Conservation (phyloP, 164 flowering plant genomes). For the Vitis cinerea region DNA sequence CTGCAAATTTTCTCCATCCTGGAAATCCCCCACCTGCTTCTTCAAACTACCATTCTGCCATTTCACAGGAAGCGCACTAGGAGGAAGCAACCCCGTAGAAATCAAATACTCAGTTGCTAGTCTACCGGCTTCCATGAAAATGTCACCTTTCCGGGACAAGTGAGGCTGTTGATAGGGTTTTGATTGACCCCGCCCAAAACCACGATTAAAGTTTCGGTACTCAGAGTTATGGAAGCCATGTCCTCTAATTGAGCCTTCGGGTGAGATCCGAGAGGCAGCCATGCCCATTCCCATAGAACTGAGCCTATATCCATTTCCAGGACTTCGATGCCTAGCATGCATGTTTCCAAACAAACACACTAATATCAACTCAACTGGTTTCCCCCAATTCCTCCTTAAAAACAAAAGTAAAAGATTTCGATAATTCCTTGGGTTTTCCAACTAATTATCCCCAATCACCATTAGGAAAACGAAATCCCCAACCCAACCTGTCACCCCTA, state of each 20-base stretch:
- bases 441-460: neutral
- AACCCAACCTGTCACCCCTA: no score
- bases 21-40: constrained; percentile 40
- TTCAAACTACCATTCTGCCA: constrained; percentile 50
- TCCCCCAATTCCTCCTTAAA: neutral
- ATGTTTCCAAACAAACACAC: constrained; percentile 19
- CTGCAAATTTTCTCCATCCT: constrained; percentile 38
- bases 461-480: neutral
- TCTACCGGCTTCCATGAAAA: constrained; percentile 89
- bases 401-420: neutral
- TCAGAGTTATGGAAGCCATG: constrained; percentile 54
- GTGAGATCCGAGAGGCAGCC: constrained; percentile 44
- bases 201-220: constrained; percentile 43
- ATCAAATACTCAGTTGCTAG: constrained; percentile 91
- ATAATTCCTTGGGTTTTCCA: no score
- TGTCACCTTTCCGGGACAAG: constrained; percentile 44
- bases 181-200: constrained; percentile 45
- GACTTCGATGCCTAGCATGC: constrained; percentile 65
- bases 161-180: constrained; percentile 32
- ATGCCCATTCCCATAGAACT: constrained; percentile 46
- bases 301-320: constrained; percentile 68
- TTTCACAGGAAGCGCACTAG: constrained; percentile 50
- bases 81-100: constrained; percentile 73
- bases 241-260: constrained; percentile 48
- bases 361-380: no score